Conservation (phyloP, 441 rosid species). For the Pelargonium myrrhifolium region DNA sequence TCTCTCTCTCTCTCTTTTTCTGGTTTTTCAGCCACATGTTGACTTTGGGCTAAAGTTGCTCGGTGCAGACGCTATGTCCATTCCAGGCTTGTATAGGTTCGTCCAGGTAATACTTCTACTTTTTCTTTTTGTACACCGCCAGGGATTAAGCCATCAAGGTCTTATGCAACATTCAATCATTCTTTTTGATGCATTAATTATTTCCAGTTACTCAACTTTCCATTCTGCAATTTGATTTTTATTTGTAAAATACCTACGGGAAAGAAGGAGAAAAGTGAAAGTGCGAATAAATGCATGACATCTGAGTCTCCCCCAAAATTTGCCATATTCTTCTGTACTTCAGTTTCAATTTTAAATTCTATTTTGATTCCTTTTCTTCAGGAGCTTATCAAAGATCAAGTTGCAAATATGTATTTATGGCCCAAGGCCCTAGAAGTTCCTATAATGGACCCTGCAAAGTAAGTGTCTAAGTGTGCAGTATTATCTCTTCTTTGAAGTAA, state of each 20-base stretch:
- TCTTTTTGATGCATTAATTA: neutral
- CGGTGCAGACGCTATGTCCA: slow-evolving; percentile 20
- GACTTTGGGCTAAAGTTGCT: slow-evolving; percentile 20
- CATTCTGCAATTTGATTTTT: neutral
- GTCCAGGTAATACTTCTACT: slow-evolving; percentile 17
- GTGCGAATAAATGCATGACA: too few relatives aligned
- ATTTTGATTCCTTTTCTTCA: slow-evolving; percentile 7
- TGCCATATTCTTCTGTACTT: too few relatives aligned
- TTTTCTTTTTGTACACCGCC: neutral
- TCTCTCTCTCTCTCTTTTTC: neutral
- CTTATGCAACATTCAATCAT: neutral
- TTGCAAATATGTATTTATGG: slow-evolving; percentile 21
- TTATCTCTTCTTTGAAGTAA: neutral
- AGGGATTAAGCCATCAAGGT: neutral
- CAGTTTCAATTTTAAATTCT: neutral
- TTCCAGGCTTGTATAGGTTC: slow-evolving; percentile 18
- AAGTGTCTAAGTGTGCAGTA: slow-evolving; percentile 7
- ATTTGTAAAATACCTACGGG: neutral
- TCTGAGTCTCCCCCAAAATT: too few relatives aligned
- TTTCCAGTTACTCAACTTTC: neutral
- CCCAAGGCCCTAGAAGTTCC: slow-evolving; percentile 21
- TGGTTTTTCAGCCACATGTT: slow-evolving; percentile 19
- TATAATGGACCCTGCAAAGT: slow-evolving; percentile 19
- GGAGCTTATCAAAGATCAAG: slow-evolving; percentile 18
- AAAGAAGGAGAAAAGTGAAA: too few relatives aligned